A percentile compares a stretch with the other conserved stretches of the same genome.
Conservation (phyloP, 495 filamentous ascomycete genomes). For the Lineolata rhizophorae region DNA sequence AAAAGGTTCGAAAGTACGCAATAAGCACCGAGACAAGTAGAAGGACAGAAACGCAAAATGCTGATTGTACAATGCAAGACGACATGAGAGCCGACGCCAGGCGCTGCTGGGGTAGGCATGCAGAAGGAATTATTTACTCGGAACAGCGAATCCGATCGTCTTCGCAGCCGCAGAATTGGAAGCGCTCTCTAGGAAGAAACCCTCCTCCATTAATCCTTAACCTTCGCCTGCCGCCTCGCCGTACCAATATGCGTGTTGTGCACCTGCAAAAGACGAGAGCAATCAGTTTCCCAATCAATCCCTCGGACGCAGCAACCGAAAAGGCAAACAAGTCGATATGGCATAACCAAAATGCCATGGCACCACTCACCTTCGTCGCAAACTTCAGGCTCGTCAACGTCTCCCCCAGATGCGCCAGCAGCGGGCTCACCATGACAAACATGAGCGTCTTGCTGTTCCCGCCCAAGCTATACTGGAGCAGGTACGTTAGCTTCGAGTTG, state of each 20-base stretch:
- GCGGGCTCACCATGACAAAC: constrained; percentile 93
- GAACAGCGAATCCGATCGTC: no score
- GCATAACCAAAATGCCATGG: not conserved
- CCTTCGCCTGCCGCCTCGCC: constrained; percentile 52
- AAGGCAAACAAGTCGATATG: no score
- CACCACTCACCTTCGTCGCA: constrained; percentile 51
- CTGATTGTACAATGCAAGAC: no score
- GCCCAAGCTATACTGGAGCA: constrained; percentile 84
- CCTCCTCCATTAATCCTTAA: constrained; percentile 28
- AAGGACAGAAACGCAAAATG: no score
- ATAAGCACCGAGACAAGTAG: no score
- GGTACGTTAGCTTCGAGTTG: constrained; percentile 91
- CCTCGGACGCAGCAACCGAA: no score
- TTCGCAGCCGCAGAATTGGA: no score
- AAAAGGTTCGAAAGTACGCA: no score
- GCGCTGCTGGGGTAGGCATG: no score
- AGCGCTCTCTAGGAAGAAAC: no score
- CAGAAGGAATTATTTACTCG: no score
- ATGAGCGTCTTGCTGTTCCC: constrained; percentile 96
- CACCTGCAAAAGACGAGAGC: constrained; percentile 22
- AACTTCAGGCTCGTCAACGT: constrained; percentile 91
- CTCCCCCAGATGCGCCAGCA: constrained; percentile 79
- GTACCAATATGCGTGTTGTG: constrained; percentile 82
- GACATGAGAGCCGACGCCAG: no score
- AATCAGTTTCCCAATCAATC: not conserved